Percentiles rank a stretch among this genome's conserved stretches.
phyloP scores from a whole-genome alignment of 202 grass and related monocot species.

The Schoenoplectus tabernaemontani region DNA sequence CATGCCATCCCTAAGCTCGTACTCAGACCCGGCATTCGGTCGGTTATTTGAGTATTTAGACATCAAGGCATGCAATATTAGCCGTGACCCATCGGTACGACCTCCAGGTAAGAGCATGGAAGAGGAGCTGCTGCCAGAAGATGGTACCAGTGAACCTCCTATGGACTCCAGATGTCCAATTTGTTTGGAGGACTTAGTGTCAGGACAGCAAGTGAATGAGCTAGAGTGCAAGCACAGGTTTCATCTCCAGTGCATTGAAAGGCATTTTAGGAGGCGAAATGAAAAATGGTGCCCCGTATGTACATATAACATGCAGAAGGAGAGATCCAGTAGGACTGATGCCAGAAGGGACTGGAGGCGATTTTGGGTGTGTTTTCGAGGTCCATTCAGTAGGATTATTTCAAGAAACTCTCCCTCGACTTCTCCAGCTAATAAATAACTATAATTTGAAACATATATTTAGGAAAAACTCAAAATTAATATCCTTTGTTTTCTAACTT shows the following conservation, averaged over 20 bases:
- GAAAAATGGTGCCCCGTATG: slow-evolving; percentile 7
- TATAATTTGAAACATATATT: too few species aligned
- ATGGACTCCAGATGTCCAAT: background rate
- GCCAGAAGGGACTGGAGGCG: background rate
- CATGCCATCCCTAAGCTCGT: background rate
- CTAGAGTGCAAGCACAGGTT: background rate
- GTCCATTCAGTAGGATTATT: background rate
- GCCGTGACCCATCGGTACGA: background rate
- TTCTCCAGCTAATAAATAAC: background rate
- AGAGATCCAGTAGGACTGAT: background rate
- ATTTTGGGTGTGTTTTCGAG: background rate
- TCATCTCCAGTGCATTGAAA: background rate
- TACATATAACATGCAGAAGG: background rate
- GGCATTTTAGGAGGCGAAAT: background rate
- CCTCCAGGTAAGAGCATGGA: background rate
- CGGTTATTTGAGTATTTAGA: background rate
- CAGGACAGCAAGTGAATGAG: background rate
- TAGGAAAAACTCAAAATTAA: too few species aligned
- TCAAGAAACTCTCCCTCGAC: background rate
- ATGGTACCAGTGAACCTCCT: background rate
- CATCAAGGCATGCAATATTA: background rate
- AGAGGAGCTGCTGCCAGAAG: background rate
- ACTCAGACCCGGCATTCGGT: background rate
- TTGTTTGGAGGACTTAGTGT: background rate
- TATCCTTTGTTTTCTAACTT: too few species aligned